Evolutionary conservation across 352 stramenopile genomes (phyloP).

Genomic region (Thraustotheca clavata): DNA sequence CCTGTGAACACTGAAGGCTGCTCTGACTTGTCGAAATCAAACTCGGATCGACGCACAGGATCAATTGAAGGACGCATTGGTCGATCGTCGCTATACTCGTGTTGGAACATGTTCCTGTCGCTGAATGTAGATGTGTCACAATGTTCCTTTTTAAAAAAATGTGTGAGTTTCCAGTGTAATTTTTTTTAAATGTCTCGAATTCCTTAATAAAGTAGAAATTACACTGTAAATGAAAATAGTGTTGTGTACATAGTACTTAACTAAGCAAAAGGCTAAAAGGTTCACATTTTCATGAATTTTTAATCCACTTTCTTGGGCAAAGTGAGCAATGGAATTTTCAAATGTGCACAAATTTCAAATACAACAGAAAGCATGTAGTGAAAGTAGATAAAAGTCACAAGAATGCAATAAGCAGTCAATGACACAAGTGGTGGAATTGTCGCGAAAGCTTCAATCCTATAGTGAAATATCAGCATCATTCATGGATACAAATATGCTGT

Average conservation of each 20-base stretch:
- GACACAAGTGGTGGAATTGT: conserved; percentile 58
- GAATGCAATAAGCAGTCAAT: conserved; percentile 56
- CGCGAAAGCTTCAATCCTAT: conserved; percentile 32
- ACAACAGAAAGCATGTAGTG: conserved; percentile 77
- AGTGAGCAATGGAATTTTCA: conserved; percentile 79
- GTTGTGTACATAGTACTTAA: too few species aligned
- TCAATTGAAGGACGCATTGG: neutral
- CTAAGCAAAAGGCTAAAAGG: too few species aligned
- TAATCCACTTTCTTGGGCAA: conserved; percentile 1
- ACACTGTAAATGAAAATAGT: too few species aligned
- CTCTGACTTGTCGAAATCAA: neutral
- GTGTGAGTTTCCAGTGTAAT: too few species aligned
- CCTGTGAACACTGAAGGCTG: conserved; percentile 4
- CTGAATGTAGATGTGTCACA: too few species aligned
- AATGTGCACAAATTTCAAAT: conserved; percentile 77
- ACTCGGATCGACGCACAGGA: neutral
- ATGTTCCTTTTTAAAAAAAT: too few species aligned
- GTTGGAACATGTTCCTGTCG: conserved; percentile 1
- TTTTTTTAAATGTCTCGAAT: too few species aligned
- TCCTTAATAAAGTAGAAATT: too few species aligned
- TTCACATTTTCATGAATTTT: too few species aligned
- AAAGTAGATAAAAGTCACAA: conserved; percentile 66
- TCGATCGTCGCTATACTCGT: neutral
- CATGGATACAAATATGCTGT: neutral
- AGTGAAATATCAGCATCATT: neutral